Evolutionary conservation across 2,329 filamentous ascomycete species (phyloP).

Genomic region (Stagonosporopsis vannaccii): DNA sequence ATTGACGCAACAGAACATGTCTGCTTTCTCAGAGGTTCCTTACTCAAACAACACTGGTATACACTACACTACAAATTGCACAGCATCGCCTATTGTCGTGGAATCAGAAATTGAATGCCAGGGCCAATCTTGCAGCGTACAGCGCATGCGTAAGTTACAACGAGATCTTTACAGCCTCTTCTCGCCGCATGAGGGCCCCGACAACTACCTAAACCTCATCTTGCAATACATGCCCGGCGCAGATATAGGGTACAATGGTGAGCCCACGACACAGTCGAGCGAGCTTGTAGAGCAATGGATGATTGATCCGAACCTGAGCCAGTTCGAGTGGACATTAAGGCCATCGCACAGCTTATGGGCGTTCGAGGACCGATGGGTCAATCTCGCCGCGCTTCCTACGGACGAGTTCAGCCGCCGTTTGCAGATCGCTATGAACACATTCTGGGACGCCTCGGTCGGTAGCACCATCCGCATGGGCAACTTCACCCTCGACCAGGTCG

Average conservation of each 20-base stretch:
- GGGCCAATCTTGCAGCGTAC: background rate
- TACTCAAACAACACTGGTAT: background rate
- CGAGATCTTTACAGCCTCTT: background rate
- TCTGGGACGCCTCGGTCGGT: conserved; percentile 9
- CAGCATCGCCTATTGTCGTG: background rate
- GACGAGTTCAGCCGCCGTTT: conserved; percentile 10
- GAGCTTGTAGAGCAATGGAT: conserved; percentile 2
- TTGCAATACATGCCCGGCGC: background rate
- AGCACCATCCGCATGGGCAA: background rate
- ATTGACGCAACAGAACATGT: background rate
- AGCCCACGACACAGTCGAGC: background rate
- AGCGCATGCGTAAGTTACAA: background rate
- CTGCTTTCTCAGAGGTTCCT: background rate
- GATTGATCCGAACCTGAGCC: background rate
- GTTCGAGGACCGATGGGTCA: background rate
- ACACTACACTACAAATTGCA: background rate
- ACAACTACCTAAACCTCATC: background rate
- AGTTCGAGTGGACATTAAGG: background rate
- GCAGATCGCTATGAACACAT: conserved; percentile 19
- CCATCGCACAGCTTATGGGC: too few species aligned
- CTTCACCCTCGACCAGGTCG: background rate
- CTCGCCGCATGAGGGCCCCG: background rate
- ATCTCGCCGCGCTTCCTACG: background rate
- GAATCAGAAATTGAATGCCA: background rate
- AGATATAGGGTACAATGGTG: background rate